Conservation (phyloP, 2,329 filamentous ascomycete species). For the Hymenoscyphus salicellus region DNA sequence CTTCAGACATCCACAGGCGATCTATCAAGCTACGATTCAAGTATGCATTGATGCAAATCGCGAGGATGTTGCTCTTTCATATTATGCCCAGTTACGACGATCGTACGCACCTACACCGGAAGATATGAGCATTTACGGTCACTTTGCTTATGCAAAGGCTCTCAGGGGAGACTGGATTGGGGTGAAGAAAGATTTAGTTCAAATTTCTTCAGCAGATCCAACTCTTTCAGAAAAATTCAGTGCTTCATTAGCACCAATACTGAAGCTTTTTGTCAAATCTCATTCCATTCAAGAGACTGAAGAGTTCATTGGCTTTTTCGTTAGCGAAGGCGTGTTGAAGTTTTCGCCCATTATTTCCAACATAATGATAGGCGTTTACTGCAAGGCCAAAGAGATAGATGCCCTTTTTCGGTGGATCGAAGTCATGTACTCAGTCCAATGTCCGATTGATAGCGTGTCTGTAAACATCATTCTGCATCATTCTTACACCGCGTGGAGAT, state of each 20-base stretch:
- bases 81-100: constrained; percentile 22
- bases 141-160: constrained; percentile 35
- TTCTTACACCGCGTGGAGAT: constrained; percentile 26
- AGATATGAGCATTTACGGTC: constrained; percentile 31
- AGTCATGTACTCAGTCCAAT: constrained; percentile 23
- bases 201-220: constrained; percentile 22
- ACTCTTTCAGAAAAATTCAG: constrained; percentile 16
- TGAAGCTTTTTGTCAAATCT: constrained; percentile 30
- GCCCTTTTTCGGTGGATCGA: constrained; percentile 32
- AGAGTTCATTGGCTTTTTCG: constrained; percentile 28
- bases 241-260: constrained; percentile 29
- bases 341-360: constrained; percentile 25
- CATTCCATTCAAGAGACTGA: constrained; percentile 32
- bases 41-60: constrained; percentile 33
- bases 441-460: constrained; percentile 25
- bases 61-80: constrained; percentile 23
- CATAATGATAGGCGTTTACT: constrained; percentile 32
- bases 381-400: constrained; percentile 29
- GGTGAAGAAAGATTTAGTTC: constrained; percentile 28
- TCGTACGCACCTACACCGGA: constrained; percentile 8
- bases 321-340: constrained; percentile 23
- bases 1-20: constrained; percentile 24
- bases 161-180: constrained; percentile 32
- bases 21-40: constrained; percentile 34
- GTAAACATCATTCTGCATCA: constrained; percentile 32